Percentiles rank a stretch among this genome's conserved stretches.
Conservation (phyloP, 495 filamentous ascomycete species). For the Massariosphaeria phaeospora region DNA sequence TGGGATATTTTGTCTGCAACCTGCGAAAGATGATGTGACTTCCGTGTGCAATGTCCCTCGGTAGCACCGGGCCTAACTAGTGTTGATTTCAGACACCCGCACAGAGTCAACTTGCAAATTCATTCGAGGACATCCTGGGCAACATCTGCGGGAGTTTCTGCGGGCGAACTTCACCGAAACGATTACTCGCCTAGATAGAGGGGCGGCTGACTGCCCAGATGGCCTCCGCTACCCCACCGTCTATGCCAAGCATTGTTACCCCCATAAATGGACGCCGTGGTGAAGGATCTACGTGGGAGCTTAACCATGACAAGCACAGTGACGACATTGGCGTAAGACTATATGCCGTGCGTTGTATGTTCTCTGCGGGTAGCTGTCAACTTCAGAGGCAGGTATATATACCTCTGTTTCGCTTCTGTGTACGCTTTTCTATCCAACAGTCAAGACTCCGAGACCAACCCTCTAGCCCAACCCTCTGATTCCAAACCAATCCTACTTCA, state of each 20-base stretch:
- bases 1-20: too few relatives aligned
- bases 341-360: neutral
- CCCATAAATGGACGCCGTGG: too few relatives aligned
- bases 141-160: too few relatives aligned
- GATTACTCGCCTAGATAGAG: too few relatives aligned
- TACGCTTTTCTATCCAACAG: neutral
- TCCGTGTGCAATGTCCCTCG: too few relatives aligned
- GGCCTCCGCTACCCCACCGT: neutral
- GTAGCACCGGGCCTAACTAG: too few relatives aligned
- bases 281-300: neutral
- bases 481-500: neutral
- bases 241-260: neutral
- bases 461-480: neutral
- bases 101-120: too few relatives aligned
- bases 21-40: too few relatives aligned
- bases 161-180: too few relatives aligned
- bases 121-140: too few relatives aligned
- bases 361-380: neutral
- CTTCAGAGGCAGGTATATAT: neutral
- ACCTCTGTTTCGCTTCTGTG: neutral
- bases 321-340: conserved; percentile 4
- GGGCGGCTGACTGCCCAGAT: too few relatives aligned
- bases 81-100: too few relatives aligned
- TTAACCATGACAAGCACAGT: neutral
- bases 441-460: neutral